Evolutionary conservation across 352 stramenopile species (phyloP), one percentile per base, ranked within the genome.

Genomic region (Phytophthora chlamydospora): DNA sequence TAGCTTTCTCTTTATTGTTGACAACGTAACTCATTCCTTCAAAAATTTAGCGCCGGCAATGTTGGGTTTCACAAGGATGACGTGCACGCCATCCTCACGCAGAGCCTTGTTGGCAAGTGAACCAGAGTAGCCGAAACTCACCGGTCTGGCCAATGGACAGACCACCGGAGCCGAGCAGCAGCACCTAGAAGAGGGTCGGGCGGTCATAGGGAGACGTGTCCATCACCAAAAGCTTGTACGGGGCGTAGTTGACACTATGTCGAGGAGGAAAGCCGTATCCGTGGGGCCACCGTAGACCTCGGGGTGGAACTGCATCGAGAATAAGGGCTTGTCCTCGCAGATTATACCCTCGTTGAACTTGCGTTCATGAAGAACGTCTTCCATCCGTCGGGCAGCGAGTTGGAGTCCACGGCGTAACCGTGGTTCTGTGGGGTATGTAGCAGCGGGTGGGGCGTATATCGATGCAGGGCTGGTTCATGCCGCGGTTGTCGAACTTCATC

Each of bases 341-440:
- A 97, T 97, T 66, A 99, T 98, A 53, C 96, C 96, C 78, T 99
- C 96, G 78, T 99, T 99, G 21, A 81, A 90, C 67, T 91, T 81
- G 93, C 92, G 72, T 99, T 99, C 70, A 96, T 96, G 71, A 99
- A 99, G 58, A 99, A 93, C 29, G 88, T 95, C 59, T 97, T 97
- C 92, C 93, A 98, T 13, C 88, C 89, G 4, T 73, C 71, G 6
- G 90, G 90, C 45, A 98, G 77, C 45, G 89, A 88, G 32, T 75
- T 80, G 29, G 82, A 85, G 67, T 98, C 87, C 33, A 98, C 89
- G 8, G 91, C 89, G 71, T 91, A 98, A 35, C 95, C 95, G 79
- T 98, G 89, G 76, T 98, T 98, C 68, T 94, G 87, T 16, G 95
- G 88, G 19, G 96, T 99, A 99, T 99, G 88, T 99, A 99, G 78